Base-by-base conservation (phyloP, 2,329 filamentous ascomycete genomes). In the Fusarium sp. region DNA sequence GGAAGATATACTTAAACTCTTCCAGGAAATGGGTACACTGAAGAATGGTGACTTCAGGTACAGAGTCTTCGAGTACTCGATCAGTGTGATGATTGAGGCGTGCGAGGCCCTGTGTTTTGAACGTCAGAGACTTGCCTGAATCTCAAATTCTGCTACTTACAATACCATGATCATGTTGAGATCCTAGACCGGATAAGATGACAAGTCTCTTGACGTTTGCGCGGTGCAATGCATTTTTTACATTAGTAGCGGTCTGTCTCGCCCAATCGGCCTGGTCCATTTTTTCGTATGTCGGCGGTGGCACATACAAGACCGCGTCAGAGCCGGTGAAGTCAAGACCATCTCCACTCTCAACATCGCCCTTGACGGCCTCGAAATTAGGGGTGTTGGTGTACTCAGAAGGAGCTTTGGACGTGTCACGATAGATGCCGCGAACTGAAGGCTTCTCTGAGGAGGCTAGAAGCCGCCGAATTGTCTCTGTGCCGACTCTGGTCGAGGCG, bases 231-330 rank as follows among this genome's bases (percentile, higher is more conserved):
- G 78, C 77, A 1, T 61, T 61, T 38, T 73, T 71, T 23, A 81
- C 52, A 15, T 79, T 76, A 0, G 44, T 70, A 3, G 79, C 78
- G 6, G 79, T 44, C 9, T 62, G 44, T 1, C 58, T 72, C 11
- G 77, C 78, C 57, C 73, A 77, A 32, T 79, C 69, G 23, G 59
- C 67, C 30, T 60, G 40, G 42, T 79, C 75, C n/a, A 68, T 54
- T 11, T 75, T 74, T 37, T 79, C 73, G n/a, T 74, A 75, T n/a
- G 67, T 75, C 2, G 79, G 79, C 1, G 81, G 81, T 11, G 80
- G 80, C 47, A 81, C 64, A 60, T 81, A 82, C 43, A 82, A 72
- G 21, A 82, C 76, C 9, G 75, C 80, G 12, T 80, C 73, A 4
- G 79, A 79, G n/a, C 53, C 52, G 2, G 53, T 47, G 38, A 82